These are phyloP conservation scores for Plasmodium knowlesi DNA, from an alignment of 169 alveolate species.

Conservation along the genomic window DNA sequence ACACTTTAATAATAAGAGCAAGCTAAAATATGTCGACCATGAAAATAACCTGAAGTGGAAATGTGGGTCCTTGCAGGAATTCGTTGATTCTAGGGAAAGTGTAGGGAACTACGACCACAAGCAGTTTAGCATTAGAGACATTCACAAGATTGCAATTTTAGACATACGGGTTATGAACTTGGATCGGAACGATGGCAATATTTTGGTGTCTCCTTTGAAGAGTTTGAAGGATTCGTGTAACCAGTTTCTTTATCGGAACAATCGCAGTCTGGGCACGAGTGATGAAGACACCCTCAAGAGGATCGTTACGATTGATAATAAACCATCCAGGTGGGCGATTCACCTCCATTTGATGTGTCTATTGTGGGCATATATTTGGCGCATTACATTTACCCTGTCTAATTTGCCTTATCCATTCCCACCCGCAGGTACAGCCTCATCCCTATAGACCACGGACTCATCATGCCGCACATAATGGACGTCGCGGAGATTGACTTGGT, in stretches of 20 bases:
- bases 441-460: constrained; percentile 99
- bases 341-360: not conserved
- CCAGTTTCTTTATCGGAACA: constrained; percentile 15
- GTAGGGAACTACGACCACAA: constrained; percentile 95
- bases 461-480: constrained; percentile 96
- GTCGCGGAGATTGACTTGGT: constrained; percentile 97
- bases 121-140: constrained; percentile 95
- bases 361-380: not conserved
- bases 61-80: constrained; percentile 92
- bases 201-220: constrained; percentile 90
- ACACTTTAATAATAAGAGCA: constrained; percentile 89
- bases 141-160: constrained; percentile 95
- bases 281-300: constrained; percentile 35
- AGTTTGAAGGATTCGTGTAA: constrained; percentile 75
- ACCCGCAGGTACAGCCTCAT: constrained; percentile 89
- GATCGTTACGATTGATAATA: constrained; percentile 48
- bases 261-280: constrained; percentile 12
- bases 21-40: constrained; percentile 73
- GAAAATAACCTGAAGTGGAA: constrained; percentile 86
- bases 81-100: constrained; percentile 91
- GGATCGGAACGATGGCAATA: constrained; percentile 98
- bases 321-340: constrained; percentile 28
- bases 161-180: constrained; percentile 97
- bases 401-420: not conserved
- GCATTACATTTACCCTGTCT: not conserved